Percentiles rank a stretch among this genome's conserved stretches.
Conservation (phyloP, 805 yeast species). For the Wickerhamiella brachini region DNA sequence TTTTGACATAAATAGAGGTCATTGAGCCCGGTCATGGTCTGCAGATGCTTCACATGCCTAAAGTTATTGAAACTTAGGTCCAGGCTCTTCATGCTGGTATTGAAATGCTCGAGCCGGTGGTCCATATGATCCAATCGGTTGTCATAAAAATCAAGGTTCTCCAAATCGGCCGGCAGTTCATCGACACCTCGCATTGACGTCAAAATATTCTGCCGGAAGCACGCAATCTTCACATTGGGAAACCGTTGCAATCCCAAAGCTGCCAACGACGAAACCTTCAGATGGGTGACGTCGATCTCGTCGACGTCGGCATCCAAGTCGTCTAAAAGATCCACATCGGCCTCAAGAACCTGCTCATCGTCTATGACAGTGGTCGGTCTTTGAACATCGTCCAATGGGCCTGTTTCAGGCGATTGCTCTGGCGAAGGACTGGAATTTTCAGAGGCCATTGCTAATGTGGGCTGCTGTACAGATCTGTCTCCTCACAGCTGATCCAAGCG, state of each 20-base stretch:
- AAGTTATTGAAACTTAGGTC: conserved; percentile 88
- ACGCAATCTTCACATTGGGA: conserved; percentile 40
- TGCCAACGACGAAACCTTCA: conserved; percentile 37
- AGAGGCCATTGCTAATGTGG: neutral
- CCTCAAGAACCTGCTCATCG: conserved; percentile 33
- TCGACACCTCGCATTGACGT: conserved; percentile 63
- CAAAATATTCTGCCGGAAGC: conserved; percentile 73
- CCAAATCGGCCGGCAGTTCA: conserved; percentile 40
- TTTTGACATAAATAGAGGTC: conserved; percentile 81
- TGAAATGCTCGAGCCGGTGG: conserved; percentile 48
- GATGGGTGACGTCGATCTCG: conserved; percentile 44
- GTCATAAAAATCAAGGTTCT: conserved; percentile 81
- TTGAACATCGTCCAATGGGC: neutral
- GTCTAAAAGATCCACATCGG: conserved; percentile 42
- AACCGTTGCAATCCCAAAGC: conserved; percentile 37
- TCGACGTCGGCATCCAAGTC: conserved; percentile 35
- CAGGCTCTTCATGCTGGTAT: conserved; percentile 35
- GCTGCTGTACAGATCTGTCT: too few relatives aligned
- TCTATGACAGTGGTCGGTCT: conserved; percentile 9
- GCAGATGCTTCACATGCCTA: conserved; percentile 69
- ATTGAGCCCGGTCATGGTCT: conserved; percentile 44
- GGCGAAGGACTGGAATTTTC: neutral
- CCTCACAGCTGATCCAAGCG: too few relatives aligned
- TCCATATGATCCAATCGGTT: conserved; percentile 74
- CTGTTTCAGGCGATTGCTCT: neutral